Evolutionary conservation across 2,329 filamentous ascomycete genomes (phyloP).

Genomic region (Blastomyces percursus): DNA sequence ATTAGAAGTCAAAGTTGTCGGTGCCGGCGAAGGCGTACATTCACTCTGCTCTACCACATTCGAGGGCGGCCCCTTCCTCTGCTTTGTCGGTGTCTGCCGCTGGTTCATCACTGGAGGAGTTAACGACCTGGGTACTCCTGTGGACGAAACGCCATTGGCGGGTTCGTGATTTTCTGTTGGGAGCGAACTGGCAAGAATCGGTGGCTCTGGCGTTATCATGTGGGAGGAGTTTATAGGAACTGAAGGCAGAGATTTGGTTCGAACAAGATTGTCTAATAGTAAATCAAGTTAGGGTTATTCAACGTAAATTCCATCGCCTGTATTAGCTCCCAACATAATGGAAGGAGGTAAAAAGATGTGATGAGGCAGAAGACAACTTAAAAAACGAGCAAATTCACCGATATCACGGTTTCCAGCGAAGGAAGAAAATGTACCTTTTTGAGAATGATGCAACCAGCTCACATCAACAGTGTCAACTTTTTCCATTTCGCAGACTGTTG

Average conservation of each 20-base stretch:
- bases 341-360: neutral
- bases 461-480: conserved; percentile 74
- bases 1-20: neutral
- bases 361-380: neutral
- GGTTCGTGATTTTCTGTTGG: neutral
- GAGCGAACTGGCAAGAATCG: neutral
- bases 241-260: conserved; percentile 28
- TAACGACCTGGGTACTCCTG: neutral
- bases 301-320: neutral
- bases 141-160: neutral
- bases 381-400: neutral
- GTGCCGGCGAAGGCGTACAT: neutral
- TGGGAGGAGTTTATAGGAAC: conserved; percentile 3
- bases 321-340: neutral
- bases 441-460: conserved; percentile 78
- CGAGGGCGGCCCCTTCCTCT: neutral
- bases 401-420: neutral
- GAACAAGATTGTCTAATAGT: conserved; percentile 25
- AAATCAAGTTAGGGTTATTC: conserved; percentile 7
- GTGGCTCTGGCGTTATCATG: neutral
- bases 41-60: neutral
- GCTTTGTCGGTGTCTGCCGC: conserved; percentile 4
- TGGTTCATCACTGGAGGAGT: neutral
- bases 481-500: conserved; percentile 50
- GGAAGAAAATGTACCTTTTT: conserved; percentile 54